Evolutionary conservation across 345 rosid species (phyloP), one percentile per base, ranked within the genome.

Genomic region (Citrus glauca): DNA sequence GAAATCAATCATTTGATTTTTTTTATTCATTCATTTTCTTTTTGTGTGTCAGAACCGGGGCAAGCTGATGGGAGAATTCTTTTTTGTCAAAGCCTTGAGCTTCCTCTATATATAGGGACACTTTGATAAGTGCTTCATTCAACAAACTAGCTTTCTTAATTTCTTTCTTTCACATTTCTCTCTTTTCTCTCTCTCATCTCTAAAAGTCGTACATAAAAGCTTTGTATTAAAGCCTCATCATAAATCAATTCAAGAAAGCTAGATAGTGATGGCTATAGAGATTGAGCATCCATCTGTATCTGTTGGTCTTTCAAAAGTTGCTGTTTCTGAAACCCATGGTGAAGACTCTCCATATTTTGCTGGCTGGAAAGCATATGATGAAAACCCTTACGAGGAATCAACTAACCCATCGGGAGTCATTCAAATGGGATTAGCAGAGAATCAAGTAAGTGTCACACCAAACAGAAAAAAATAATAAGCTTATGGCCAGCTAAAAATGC

Each of bases 341-440:
- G 99, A 96, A 85, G 87, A 96, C 82, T 96, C 98, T 3, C 97
- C 99, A 1, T 96, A 96, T 81, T 96, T 94, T 73, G 97, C 97
- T 7, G 99, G 99, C 45, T 96, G 99, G 99, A 96, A 94, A 85
- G 99, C 99, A 0, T 90, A 96, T 55, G 94, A 94, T 28, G 97
- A 88, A 74, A 72, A 96, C 74, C 98, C 99, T 78, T 96, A 92
- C 63, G 60, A 91, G 32, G 95, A 91, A 74, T 11, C 76, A 10
- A 50, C 30, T 59, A 96, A 94, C 78, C 91, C 90, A n/a, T 87
- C 88, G 0, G 99, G 99, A 20, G 99, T 96, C 45, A 92, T 94
- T 53, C 99, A 96, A 81, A 92, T 96, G 99, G 99, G 99, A 60
- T 84, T 96, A 4, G 99, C 99, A 0, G 99, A 94, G 76, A 96